phyloP scores from a whole-genome alignment of 805 yeast species.

The Metschnikowia noctiluminum region DNA sequence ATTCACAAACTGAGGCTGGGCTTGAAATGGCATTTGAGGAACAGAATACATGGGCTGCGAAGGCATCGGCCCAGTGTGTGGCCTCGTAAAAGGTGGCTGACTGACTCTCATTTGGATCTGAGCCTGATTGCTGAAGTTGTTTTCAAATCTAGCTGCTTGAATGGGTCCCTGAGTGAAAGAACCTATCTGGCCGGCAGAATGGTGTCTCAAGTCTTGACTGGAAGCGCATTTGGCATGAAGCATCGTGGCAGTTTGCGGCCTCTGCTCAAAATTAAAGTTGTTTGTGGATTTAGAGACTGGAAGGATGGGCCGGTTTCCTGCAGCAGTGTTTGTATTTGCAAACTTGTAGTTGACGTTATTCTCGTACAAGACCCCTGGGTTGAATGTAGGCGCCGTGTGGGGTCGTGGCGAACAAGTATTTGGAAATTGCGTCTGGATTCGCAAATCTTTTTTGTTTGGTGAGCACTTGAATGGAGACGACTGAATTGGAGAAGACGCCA shows the following conservation, averaged over 20 bases:
- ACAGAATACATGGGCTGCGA: not conserved
- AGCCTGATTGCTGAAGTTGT: not conserved
- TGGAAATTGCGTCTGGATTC: constrained; percentile 13
- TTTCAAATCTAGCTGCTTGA: not conserved
- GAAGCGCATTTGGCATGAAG: constrained; percentile 3
- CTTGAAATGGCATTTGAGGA: not conserved
- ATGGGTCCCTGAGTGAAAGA: not conserved
- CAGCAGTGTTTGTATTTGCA: not conserved
- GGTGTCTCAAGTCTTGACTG: constrained; percentile 8
- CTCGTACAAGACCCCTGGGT: constrained; percentile 19
- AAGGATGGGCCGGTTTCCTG: constrained; percentile 3
- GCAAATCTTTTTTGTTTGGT: constrained; percentile 18
- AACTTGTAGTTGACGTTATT: constrained; percentile 8
- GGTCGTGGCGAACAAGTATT: constrained; percentile 22
- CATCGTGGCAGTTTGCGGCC: not conserved
- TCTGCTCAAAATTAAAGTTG: constrained; percentile 5
- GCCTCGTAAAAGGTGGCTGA: no score
- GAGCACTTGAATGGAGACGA: constrained; percentile 35
- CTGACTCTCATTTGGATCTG: no score
- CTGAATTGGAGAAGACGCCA: constrained; percentile 36
- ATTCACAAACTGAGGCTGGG: not conserved
- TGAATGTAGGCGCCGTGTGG: constrained; percentile 34
- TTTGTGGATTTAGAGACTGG: constrained; percentile 4
- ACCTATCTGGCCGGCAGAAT: constrained; percentile 18
- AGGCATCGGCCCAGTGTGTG: no score